Conservation (phyloP, 1,284 basidiomycete genomes). For the Ustilago hordei region DNA sequence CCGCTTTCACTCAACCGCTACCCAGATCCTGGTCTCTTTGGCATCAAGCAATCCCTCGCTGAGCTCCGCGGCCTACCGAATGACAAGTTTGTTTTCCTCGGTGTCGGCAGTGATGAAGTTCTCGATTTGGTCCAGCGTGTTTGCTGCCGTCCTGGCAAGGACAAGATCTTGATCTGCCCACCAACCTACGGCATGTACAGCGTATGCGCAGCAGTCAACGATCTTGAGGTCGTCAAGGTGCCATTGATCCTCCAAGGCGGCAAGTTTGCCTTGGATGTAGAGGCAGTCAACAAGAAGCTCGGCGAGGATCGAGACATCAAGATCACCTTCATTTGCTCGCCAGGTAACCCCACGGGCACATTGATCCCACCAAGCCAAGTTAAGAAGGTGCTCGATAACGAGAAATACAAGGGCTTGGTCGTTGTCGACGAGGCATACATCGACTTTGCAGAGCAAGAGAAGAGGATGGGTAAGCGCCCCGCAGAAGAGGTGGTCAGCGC, state of each 20-base stretch:
- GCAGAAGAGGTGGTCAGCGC: slow-evolving; percentile 74
- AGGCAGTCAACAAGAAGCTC: slow-evolving; percentile 51
- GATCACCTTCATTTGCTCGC: slow-evolving; percentile 93
- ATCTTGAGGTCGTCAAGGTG: slow-evolving; percentile 84
- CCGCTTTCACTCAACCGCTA: slow-evolving; percentile 80
- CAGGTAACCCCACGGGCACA: slow-evolving; percentile 96
- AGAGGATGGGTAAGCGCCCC: slow-evolving; percentile 51
- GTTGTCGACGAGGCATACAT: slow-evolving; percentile 98
- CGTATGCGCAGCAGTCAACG: slow-evolving; percentile 95
- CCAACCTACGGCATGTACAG: slow-evolving; percentile 99
- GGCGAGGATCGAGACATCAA: slow-evolving; percentile 75
- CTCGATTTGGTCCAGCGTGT: slow-evolving; percentile 94
- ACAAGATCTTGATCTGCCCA: slow-evolving; percentile 78
- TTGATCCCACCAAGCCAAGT: slow-evolving; percentile 81
- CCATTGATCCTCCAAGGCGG: slow-evolving; percentile 81
- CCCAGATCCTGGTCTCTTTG: slow-evolving; percentile 84
- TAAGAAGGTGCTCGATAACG: slow-evolving; percentile 81
- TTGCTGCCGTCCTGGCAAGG: slow-evolving; percentile 82
- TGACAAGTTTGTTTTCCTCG: slow-evolving; percentile 81
- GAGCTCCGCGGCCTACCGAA: slow-evolving; percentile 71
- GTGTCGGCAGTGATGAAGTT: slow-evolving; percentile 96
- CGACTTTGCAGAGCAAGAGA: slow-evolving; percentile 77
- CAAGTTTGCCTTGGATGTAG: slow-evolving; percentile 77
- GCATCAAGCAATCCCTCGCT: slow-evolving; percentile 83
- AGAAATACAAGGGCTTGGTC: slow-evolving; percentile 87